phyloP scores from a whole-genome alignment of 1,139 yeast species.

The Meyerozyma elateridarum region DNA sequence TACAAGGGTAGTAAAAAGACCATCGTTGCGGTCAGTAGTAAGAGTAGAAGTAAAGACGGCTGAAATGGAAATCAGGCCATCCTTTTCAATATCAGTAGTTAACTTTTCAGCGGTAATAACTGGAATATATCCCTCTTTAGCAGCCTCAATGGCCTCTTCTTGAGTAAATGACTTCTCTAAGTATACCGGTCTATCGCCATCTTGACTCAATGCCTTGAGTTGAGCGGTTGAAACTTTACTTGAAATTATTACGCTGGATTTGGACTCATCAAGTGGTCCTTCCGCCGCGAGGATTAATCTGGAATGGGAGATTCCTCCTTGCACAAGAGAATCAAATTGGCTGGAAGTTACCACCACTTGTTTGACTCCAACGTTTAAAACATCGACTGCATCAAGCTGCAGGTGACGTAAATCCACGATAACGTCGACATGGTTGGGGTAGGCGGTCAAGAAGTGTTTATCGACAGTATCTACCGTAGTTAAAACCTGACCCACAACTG shows the following conservation, averaged over 20 bases:
- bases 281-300: conserved; percentile 27
- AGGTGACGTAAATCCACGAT: conserved; percentile 29
- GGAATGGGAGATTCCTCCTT: conserved; percentile 44
- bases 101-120: conserved; percentile 39
- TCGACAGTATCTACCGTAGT: conserved; percentile 27
- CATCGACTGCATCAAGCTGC: conserved; percentile 30
- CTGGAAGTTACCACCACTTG: conserved; percentile 41
- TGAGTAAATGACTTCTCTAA: conserved; percentile 22
- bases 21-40: conserved; percentile 81
- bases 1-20: conserved; percentile 79
- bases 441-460: conserved; percentile 32
- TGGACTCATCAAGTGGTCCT: conserved; percentile 13
- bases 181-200: conserved; percentile 44
- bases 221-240: conserved; percentile 14
- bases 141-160: conserved; percentile 26
- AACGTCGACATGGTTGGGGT: conserved; percentile 29
- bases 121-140: conserved; percentile 40
- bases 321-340: conserved; percentile 29
- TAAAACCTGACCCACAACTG: conserved; percentile 38
- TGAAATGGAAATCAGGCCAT: conserved; percentile 41
- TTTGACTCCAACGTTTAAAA: conserved; percentile 64
- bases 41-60: conserved; percentile 52
- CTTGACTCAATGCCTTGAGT: conserved; percentile 18
- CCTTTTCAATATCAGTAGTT: conserved; percentile 23
- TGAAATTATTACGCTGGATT: conserved; percentile 22